A percentile compares a stretch with the other conserved stretches of the same genome.
Conservation (phyloP, 257 asterid species). For the Ballota nigra region DNA sequence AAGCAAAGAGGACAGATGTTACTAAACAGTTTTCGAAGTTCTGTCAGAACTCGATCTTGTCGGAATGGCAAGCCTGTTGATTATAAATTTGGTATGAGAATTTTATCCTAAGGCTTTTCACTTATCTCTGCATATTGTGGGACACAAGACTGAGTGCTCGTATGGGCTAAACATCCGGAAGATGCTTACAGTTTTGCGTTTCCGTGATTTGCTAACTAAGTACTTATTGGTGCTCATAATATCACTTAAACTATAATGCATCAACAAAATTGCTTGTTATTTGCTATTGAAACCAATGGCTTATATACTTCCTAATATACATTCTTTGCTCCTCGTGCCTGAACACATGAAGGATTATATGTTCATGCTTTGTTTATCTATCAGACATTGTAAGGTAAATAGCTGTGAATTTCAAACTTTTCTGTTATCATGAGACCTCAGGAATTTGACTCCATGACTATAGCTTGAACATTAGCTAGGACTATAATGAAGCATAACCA, state of each 20-base stretch:
- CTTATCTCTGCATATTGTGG: not conserved
- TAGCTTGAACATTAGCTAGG: not conserved
- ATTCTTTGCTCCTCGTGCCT: conserved; percentile 9
- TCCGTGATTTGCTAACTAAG: not conserved
- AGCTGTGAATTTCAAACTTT: not conserved
- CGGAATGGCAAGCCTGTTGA: conserved; percentile 54
- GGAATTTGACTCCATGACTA: not conserved
- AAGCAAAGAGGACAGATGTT: conserved; percentile 42
- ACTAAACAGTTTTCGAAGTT: conserved; percentile 34
- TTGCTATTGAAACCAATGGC: not conserved
- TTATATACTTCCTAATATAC: not conserved
- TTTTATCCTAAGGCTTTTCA: not conserved
- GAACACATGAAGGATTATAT: not conserved
- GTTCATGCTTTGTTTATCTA: not conserved
- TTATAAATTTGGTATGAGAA: conserved; percentile 64
- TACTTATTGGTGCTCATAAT: not conserved
- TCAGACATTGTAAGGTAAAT: not conserved
- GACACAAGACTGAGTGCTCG: not conserved
- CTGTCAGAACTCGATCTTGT: conserved; percentile 54
- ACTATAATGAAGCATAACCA: not conserved
- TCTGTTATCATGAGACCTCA: not conserved
- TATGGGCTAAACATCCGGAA: not conserved
- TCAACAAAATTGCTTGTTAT: not conserved
- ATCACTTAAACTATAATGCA: not conserved
- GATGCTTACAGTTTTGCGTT: conserved; percentile 6